A percentile compares a stretch with the other conserved stretches of the same genome.
These are phyloP conservation scores for Aurinia saxatilis DNA, from an alignment of 345 rosid genomes.

Conservation along the genomic window DNA sequence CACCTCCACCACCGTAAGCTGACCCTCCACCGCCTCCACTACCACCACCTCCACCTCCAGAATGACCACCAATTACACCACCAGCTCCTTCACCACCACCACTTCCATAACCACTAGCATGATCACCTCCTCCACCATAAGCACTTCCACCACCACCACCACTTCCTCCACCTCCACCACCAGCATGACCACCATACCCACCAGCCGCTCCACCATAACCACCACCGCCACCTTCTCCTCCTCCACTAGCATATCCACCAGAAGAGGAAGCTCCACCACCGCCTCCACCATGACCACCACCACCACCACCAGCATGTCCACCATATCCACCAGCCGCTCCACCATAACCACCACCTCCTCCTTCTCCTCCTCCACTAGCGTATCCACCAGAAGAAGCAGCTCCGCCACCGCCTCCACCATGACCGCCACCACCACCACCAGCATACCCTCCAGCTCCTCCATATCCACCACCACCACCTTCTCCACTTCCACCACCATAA, in stretches of 20 bases:
- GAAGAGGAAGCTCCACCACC: conserved; percentile 32
- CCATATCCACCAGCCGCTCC: conserved; percentile 34
- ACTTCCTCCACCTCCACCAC: conserved; percentile 28
- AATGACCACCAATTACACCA: conserved; percentile 25
- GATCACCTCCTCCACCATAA: conserved; percentile 9
- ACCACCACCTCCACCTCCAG: conserved; percentile 31
- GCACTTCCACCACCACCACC: conserved; percentile 27
- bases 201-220: conserved; percentile 36
- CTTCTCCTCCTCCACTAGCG: conserved; percentile 36
- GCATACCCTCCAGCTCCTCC: conserved; percentile 30
- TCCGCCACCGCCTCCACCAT: conserved; percentile 36
- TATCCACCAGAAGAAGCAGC: conserved; percentile 28
- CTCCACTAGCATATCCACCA: conserved; percentile 33
- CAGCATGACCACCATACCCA: conserved; percentile 31
- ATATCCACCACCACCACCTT: conserved; percentile 36
- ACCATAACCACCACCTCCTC: conserved; percentile 34
- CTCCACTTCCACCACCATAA: conserved; percentile 27
- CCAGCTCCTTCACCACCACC: conserved; percentile 26
- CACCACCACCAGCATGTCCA: conserved; percentile 23
- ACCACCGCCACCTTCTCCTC: conserved; percentile 32
- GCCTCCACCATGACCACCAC: conserved; percentile 33
- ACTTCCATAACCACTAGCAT: conserved; percentile 20
- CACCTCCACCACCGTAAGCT: conserved; percentile 25
- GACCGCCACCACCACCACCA: conserved; percentile 27
- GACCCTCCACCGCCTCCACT: conserved; percentile 28